Base-by-base conservation (phyloP, 140 eudicot species). In the Ambrosia hybrid region DNA sequence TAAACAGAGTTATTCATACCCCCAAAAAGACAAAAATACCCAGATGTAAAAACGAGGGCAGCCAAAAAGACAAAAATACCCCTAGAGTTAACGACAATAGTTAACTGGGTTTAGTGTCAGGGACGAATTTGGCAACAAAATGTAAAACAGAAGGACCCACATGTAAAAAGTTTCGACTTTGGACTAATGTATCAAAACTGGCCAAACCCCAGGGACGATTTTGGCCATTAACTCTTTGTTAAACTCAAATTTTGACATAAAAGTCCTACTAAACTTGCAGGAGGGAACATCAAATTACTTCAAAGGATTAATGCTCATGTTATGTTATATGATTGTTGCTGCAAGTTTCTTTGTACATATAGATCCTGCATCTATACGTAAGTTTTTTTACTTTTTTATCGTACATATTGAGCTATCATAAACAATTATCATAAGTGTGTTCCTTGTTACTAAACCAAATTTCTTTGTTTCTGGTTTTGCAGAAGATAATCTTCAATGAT, bases 231-330 rank as follows among this genome's bases (percentile, higher is more conserved):
- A 21, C 26, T 21, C 26, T 21, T 21, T 21, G 26, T 21, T 21
- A 21, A 58, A 62, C 77, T 77, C 3, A 34, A 45, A 11, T 46
- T 67, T 57, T 68, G 43, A 46, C 14, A 36, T 26, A 43, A 75
- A 13, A 17, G 45, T 65, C 48, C 10, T 70, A 14, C 58, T 61
- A 49, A 61, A 55, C 21, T 34, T 83, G 83, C 82, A 88, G 97
- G 97, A 91, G 69, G 97, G 97, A 59, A 88, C 90, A 71, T 85
- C 95, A 4, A 91, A 88, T 80, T 91, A 91, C 84, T 85, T 91
- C 62, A 91, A 91, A 77, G 97, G 97, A 55, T 74, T 91, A 73
- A 88, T 91, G 90, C 90, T 91, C 70, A 75, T 91, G 73, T 73
- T 91, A 43, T 87, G 95, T 83, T 91, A 91, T 73, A 73, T 85